phyloP scores from a whole-genome alignment of 2,329 filamentous ascomycete genomes.

The Aulographum hederae region DNA sequence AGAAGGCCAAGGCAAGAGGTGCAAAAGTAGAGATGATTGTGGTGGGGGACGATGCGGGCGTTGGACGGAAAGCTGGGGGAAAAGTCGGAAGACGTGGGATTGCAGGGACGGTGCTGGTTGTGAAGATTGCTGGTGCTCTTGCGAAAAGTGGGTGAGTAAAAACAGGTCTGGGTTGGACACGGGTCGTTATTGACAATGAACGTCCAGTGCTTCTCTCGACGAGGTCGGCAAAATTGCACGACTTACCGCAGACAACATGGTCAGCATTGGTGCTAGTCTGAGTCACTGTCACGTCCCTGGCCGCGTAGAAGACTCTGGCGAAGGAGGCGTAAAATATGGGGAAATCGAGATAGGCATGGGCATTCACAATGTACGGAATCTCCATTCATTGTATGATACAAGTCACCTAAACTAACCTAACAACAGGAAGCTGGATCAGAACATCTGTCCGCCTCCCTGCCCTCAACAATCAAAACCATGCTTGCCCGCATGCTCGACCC shows the following conservation, averaged over 20 bases:
- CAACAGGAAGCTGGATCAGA: slow-evolving; percentile 19
- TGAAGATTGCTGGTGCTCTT: slow-evolving; percentile 75
- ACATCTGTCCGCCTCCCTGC: slow-evolving; percentile 21
- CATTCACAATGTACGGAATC: neutral
- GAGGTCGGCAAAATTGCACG: slow-evolving; percentile 58
- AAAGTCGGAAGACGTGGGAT: slow-evolving; percentile 71
- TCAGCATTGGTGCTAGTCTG: slow-evolving; percentile 71
- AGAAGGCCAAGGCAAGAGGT: slow-evolving; percentile 72
- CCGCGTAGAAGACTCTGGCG: slow-evolving; percentile 38
- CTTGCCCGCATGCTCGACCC: slow-evolving; percentile 44
- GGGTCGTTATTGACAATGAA: neutral
- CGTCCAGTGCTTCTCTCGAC: slow-evolving; percentile 29
- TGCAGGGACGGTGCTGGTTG: slow-evolving; percentile 77
- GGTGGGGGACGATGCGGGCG: slow-evolving; percentile 81
- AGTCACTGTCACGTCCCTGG: slow-evolving; percentile 87
- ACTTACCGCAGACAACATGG: slow-evolving; percentile 54
- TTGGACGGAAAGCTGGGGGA: slow-evolving; percentile 48
- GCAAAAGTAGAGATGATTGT: slow-evolving; percentile 73
- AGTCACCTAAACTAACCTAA: neutral
- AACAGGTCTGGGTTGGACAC: too few relatives aligned
- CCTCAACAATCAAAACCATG: slow-evolving; percentile 36
- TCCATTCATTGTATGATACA: neutral
- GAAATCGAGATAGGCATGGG: slow-evolving; percentile 57
- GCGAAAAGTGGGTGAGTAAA: slow-evolving; percentile 47
- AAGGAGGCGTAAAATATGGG: too few relatives aligned